Percentiles rank a stretch among this genome's conserved stretches.
These are phyloP conservation scores for Heritiera fomes DNA, from an alignment of 345 rosid genomes.

Conservation along the genomic window DNA sequence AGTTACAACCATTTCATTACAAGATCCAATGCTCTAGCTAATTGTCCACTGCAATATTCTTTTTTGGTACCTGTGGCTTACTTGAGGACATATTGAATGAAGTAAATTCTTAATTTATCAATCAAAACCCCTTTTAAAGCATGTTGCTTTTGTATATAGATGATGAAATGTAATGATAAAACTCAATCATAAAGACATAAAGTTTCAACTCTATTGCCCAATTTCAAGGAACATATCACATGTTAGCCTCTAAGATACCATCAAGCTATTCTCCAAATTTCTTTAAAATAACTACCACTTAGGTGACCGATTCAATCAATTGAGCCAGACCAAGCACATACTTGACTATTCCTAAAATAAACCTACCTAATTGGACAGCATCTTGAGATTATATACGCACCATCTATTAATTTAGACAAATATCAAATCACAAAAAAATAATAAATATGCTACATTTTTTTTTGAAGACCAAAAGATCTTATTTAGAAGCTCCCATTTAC, in stretches of 20 bases:
- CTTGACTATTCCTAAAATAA: not conserved
- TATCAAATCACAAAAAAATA: not conserved
- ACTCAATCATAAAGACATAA: not conserved
- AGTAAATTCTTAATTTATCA: not conserved
- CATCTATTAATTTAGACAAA: not conserved
- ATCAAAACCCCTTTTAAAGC: not conserved
- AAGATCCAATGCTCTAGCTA: not conserved
- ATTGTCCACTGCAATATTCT: not conserved
- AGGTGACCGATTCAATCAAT: not conserved
- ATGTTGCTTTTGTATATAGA: not conserved
- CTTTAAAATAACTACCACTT: not conserved
- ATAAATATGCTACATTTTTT: not conserved
- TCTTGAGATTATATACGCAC: not conserved
- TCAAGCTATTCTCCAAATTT: not conserved
- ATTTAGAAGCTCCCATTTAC: not conserved
- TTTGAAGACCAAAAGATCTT: not conserved
- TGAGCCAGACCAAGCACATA: not conserved
- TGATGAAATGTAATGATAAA: not conserved
- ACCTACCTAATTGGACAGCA: not conserved
- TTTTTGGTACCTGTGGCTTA: not conserved
- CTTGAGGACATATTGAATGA: not conserved
- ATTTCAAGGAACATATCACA: not conserved
- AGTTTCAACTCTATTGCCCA: not conserved
- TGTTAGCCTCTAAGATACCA: not conserved
- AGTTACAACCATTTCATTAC: not conserved